Evolutionary conservation across 352 stramenopile species (phyloP).

Genomic region (Phytopythium vexans): DNA sequence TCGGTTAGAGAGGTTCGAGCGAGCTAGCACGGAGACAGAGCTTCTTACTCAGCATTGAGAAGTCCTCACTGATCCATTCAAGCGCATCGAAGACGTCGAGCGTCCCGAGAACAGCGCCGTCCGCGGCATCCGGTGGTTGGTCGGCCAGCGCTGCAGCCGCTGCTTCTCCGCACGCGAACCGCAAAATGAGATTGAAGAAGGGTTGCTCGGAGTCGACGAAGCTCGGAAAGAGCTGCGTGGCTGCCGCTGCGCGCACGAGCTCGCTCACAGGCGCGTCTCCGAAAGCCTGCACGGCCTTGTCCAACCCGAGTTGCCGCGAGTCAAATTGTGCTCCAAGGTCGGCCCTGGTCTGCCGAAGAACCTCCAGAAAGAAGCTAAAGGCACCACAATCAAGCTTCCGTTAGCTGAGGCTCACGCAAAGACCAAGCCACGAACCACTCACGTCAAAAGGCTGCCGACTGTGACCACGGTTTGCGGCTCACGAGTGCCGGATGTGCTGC

Average conservation of each 20-base stretch:
- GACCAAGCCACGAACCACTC: no score
- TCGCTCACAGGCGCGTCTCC: constrained; percentile 26
- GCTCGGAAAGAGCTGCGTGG: not conserved
- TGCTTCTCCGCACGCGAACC: constrained; percentile 40
- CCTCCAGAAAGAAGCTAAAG: no score
- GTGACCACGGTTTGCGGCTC: no score
- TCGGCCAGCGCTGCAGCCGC: constrained; percentile 38
- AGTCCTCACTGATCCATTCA: constrained; percentile 52
- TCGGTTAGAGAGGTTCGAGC: no score
- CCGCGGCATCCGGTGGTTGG: not conserved
- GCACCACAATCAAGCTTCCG: no score
- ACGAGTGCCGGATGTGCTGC: no score
- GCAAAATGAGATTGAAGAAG: constrained; percentile 56
- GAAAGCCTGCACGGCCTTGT: constrained; percentile 36
- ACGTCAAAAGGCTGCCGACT: no score
- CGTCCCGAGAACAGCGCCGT: constrained; percentile 32
- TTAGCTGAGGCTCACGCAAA: no score
- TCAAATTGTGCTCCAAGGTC: not conserved
- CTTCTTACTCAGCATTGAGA: constrained; percentile 51
- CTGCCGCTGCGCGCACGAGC: not conserved
- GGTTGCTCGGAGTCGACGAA: constrained; percentile 36
- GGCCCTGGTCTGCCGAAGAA: no score
- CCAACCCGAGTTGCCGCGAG: constrained; percentile 33
- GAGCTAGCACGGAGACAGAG: no score
- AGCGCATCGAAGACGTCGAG: constrained; percentile 44